Percentiles rank a stretch among this genome's conserved stretches.
phyloP scores from a whole-genome alignment of 306 rosid genomes.

The Abrus precatorius region DNA sequence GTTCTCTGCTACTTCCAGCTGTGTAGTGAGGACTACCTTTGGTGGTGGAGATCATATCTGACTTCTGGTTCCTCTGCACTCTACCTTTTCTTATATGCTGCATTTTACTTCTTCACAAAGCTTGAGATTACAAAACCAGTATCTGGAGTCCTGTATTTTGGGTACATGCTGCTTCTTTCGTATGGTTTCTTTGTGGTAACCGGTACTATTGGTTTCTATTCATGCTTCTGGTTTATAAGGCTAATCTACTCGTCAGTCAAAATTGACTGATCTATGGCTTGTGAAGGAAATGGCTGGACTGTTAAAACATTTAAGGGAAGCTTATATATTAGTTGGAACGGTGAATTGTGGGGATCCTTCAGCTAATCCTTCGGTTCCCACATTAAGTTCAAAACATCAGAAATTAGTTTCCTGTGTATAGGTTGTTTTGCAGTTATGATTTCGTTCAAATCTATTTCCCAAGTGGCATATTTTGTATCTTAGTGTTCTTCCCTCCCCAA shows the following conservation, averaged over 20 bases:
- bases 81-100: constrained; percentile 86
- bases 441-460: constrained; percentile 30
- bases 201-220: constrained; percentile 91
- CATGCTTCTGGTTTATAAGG: constrained; percentile 89
- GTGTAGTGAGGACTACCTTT: constrained; percentile 90
- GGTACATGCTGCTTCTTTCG: constrained; percentile 88
- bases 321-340: constrained; percentile 39
- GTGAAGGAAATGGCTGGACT: constrained; percentile 34
- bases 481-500: constrained; percentile 1
- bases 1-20: constrained; percentile 99
- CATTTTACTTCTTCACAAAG: constrained; percentile 92
- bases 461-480: constrained; percentile 38
- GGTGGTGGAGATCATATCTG: constrained; percentile 98
- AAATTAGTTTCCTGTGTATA: constrained; percentile 46
- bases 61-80: constrained; percentile 95
- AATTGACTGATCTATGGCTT: constrained; percentile 65
- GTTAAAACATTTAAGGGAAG: constrained; percentile 36
- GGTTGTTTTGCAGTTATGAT: constrained; percentile 49
- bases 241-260: constrained; percentile 92
- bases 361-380: constrained; percentile 47
- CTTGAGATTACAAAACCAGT: constrained; percentile 90
- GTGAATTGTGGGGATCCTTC: constrained; percentile 31
- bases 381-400: constrained; percentile 52
- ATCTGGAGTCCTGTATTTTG: constrained; percentile 86
- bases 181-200: constrained; percentile 85